Percentiles rank a stretch among this genome's conserved stretches.
Conservation (phyloP, 108 stramenopile genomes). For the Schizochytrium sp. region DNA sequence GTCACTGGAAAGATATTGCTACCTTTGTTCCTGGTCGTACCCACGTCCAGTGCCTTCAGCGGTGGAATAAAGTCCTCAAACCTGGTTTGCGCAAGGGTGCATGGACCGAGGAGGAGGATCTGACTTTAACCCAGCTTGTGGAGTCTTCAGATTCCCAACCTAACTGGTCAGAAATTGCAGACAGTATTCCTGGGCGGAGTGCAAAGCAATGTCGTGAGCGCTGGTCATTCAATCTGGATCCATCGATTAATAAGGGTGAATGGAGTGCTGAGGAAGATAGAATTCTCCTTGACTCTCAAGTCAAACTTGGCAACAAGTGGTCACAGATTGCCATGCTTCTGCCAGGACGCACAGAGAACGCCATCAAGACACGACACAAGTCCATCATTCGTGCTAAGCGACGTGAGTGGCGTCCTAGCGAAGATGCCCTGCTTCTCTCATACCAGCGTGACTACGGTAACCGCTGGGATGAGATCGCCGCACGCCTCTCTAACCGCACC, state of each 20-base stretch:
- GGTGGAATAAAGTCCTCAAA: conserved; percentile 78
- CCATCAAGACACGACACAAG: conserved; percentile 58
- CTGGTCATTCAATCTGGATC: conserved; percentile 39
- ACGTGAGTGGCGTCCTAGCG: conserved; percentile 50
- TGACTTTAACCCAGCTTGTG: background rate
- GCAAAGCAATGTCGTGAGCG: conserved; percentile 59
- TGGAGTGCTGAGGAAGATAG: conserved; percentile 36
- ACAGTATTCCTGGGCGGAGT: conserved; percentile 28
- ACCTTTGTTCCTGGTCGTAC: conserved; percentile 48
- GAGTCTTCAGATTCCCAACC: background rate
- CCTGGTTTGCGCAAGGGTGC: conserved; percentile 75
- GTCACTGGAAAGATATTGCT: conserved; percentile 27
- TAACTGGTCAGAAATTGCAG: conserved; percentile 36
- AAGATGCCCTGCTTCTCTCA: conserved; percentile 24
- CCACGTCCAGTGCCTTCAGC: conserved; percentile 78
- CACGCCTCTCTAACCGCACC: conserved; percentile 31
- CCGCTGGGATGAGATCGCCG: conserved; percentile 49
- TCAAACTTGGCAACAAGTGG: conserved; percentile 60
- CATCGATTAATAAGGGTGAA: conserved; percentile 19
- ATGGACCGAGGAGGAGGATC: conserved; percentile 57
- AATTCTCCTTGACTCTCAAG: conserved; percentile 19
- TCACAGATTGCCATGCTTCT: conserved; percentile 4
- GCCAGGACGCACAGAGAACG: conserved; percentile 36
- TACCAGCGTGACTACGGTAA: conserved; percentile 34
- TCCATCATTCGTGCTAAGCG: conserved; percentile 46